Evolutionary conservation across 2,329 filamentous ascomycete species (phyloP).

Genomic region (Mycosphaerelloides madeirae): DNA sequence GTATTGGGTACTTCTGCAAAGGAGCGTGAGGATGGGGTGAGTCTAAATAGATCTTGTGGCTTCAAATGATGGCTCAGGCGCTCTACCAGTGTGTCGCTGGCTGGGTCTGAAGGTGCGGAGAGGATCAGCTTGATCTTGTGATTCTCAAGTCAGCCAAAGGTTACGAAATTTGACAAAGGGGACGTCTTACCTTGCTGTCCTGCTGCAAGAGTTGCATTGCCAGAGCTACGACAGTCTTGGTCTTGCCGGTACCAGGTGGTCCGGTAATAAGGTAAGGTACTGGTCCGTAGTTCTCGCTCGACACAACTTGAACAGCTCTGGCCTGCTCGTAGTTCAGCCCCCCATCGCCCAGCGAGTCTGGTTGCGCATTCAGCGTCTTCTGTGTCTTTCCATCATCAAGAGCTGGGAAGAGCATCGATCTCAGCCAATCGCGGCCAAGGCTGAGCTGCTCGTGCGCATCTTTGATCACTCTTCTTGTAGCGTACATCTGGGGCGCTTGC

Average conservation of each 20-base stretch:
- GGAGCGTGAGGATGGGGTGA: conserved; percentile 22
- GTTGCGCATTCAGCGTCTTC: conserved; percentile 34
- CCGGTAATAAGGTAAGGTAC: conserved; percentile 47
- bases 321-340: conserved; percentile 47
- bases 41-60: conserved; percentile 18
- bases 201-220: conserved; percentile 28
- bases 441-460: conserved; percentile 7
- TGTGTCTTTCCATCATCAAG: conserved; percentile 37
- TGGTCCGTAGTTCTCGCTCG: conserved; percentile 39
- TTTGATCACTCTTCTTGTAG: conserved; percentile 10
- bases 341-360: conserved; percentile 36
- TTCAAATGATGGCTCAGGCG: conserved; percentile 18
- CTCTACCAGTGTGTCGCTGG: conserved; percentile 22
- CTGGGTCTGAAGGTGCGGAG: conserved; percentile 26
- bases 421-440: conserved; percentile 27
- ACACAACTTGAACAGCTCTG: conserved; percentile 42
- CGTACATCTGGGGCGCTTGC: conserved; percentile 14
- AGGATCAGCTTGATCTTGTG: conserved; percentile 16
- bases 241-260: conserved; percentile 51
- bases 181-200: not conserved
- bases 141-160: not conserved
- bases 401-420: conserved; percentile 43
- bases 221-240: conserved; percentile 47
- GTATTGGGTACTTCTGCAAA: conserved; percentile 25
- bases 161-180: not conserved